phyloP scores from a whole-genome alignment of 192 early-diverging fungal species.

The Entomortierella parvispora region DNA sequence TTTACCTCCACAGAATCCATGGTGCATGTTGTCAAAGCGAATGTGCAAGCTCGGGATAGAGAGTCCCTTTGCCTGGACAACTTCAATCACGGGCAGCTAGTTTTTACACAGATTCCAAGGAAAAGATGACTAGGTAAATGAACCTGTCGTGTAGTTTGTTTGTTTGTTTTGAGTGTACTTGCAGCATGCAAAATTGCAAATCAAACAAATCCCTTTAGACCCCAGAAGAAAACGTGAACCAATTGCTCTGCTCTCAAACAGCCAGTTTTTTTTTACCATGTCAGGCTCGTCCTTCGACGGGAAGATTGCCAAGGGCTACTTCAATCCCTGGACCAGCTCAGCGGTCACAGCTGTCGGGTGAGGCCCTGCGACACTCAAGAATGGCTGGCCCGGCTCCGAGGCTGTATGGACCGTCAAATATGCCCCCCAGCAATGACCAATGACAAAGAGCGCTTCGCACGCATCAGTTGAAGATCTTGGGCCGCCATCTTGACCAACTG shows the following conservation, averaged over 20 bases:
- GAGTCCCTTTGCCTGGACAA: constrained; percentile 12
- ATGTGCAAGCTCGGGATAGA: constrained; percentile 4
- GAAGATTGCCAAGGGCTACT: constrained; percentile 17
- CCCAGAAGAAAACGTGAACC: too few species aligned
- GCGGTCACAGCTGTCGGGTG: constrained; percentile 12
- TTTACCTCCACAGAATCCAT: constrained; percentile 22
- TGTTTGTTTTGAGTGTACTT: too few species aligned
- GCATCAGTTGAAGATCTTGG: constrained; percentile 8
- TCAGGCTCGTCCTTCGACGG: constrained; percentile 16
- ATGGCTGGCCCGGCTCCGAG: not conserved
- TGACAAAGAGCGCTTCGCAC: constrained; percentile 8
- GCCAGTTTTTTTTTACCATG: constrained; percentile 2
- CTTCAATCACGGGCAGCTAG: constrained; percentile 9
- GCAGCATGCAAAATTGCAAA: too few species aligned
- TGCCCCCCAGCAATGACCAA: constrained; percentile 22
- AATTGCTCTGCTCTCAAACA: not conserved
- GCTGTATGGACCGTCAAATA: constrained; percentile 11
- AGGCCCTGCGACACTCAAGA: constrained; percentile 20
- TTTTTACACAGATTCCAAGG: not conserved
- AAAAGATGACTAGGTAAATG: not conserved
- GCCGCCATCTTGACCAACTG: constrained; percentile 14
- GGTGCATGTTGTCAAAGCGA: constrained; percentile 15
- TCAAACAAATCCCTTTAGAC: too few species aligned
- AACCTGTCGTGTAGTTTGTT: not conserved
- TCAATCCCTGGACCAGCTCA: constrained; percentile 2